Evolutionary conservation across 2,329 filamentous ascomycete genomes (phyloP).

Genomic region (Diplodia seriata): DNA sequence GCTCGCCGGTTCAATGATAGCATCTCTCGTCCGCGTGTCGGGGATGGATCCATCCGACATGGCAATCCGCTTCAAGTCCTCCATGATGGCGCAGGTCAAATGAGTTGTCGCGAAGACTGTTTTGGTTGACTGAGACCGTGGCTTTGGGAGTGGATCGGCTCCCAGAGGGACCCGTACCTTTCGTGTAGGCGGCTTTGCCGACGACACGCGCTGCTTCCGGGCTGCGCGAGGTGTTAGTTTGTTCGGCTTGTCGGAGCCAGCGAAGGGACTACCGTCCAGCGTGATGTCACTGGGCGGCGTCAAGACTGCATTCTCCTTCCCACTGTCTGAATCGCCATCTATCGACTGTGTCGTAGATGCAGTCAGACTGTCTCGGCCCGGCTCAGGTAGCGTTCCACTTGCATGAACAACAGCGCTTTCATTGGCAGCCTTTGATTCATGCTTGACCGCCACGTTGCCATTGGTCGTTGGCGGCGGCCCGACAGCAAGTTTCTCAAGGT

Average conservation of each 20-base stretch:
- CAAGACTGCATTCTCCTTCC: not conserved
- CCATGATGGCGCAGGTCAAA: constrained; percentile 42
- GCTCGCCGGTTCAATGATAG: constrained; percentile 12
- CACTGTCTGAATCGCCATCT: constrained; percentile 12
- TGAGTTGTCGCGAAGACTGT: constrained; percentile 35
- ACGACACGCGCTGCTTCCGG: not conserved
- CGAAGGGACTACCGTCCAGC: not conserved
- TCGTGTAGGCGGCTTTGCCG: not conserved
- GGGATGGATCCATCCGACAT: constrained; percentile 29
- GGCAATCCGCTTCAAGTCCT: constrained; percentile 41
- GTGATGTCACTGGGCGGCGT: not conserved
- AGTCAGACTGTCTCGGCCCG: not conserved
- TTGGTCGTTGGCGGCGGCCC: not conserved
- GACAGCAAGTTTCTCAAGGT: constrained; percentile 10
- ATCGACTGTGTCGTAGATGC: constrained; percentile 4
- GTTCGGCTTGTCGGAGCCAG: not conserved
- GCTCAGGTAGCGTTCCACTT: not conserved
- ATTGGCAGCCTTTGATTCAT: not conserved
- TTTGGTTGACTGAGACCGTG: not conserved
- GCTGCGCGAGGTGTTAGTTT: not conserved
- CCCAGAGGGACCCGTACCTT: constrained; percentile 6
- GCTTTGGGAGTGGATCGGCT: not conserved
- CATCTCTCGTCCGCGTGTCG: constrained; percentile 21
- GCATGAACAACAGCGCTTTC: not conserved
- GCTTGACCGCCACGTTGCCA: not conserved